phyloP scores from a whole-genome alignment of 2,329 filamentous ascomycete species.

The Penicillium sp. region DNA sequence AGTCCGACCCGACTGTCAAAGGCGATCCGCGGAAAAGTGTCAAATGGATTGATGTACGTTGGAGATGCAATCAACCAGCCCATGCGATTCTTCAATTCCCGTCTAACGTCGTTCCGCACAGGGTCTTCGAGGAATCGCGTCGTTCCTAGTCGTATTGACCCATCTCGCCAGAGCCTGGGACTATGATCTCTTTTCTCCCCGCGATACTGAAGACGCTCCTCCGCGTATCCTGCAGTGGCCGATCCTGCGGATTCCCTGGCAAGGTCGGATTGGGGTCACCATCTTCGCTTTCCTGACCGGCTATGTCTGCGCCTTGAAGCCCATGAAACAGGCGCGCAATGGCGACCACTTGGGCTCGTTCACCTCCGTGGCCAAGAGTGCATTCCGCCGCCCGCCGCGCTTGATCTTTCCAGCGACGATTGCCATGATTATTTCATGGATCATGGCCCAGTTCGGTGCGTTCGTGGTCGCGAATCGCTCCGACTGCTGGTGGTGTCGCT shows the following conservation, averaged over 20 bases:
- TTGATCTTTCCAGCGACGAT: slow-evolving; percentile 54
- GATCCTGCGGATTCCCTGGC: slow-evolving; percentile 55
- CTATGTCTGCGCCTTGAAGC: slow-evolving; percentile 57
- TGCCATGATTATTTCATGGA: slow-evolving; percentile 52
- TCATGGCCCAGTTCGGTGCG: slow-evolving; percentile 49
- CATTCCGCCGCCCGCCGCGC: slow-evolving; percentile 53
- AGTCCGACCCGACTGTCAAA: slow-evolving; percentile 24
- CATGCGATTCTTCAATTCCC: no score
- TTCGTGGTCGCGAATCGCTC: slow-evolving; percentile 49
- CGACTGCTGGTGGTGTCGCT: slow-evolving; percentile 53
- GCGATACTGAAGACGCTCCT: slow-evolving; percentile 42
- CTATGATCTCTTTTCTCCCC: slow-evolving; percentile 51
- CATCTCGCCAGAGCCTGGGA: slow-evolving; percentile 54
- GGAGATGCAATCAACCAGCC: no score
- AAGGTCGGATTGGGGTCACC: slow-evolving; percentile 55
- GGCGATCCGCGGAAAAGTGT: slow-evolving; percentile 43
- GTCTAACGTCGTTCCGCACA: slow-evolving; percentile 26
- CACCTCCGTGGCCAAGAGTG: slow-evolving; percentile 51
- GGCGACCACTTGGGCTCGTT: slow-evolving; percentile 47
- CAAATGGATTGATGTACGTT: slow-evolving; percentile 61
- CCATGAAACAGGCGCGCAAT: slow-evolving; percentile 50
- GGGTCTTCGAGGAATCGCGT: slow-evolving; percentile 55
- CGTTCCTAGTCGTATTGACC: slow-evolving; percentile 53
- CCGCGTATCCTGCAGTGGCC: slow-evolving; percentile 52
- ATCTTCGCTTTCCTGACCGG: slow-evolving; percentile 58